A percentile compares a stretch with the other conserved stretches of the same genome.
phyloP scores from a whole-genome alignment of 2,329 filamentous ascomycete species.

The Ascocoryne sarcoides region DNA sequence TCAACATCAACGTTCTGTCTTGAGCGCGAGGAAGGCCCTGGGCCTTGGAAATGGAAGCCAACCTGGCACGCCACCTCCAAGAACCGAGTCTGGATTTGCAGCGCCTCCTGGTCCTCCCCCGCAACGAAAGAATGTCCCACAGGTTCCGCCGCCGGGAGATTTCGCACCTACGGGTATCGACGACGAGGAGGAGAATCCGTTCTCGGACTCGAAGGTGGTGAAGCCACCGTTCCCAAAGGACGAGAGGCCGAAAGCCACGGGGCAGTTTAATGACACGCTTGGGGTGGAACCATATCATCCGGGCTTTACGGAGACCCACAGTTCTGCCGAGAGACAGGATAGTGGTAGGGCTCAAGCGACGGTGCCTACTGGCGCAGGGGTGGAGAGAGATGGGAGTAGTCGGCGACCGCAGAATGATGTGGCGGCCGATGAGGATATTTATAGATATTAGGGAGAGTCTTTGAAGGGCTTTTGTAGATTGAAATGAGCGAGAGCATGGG shows the following conservation, averaged over 20 bases:
- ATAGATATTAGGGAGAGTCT: background rate
- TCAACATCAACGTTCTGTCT: constrained; percentile 73
- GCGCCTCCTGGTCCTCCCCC: constrained; percentile 11
- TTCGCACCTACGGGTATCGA: constrained; percentile 18
- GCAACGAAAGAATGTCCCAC: constrained; percentile 15
- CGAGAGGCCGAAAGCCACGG: constrained; percentile 12
- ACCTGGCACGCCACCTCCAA: constrained; percentile 15
- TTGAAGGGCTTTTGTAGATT: too few species aligned
- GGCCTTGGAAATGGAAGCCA: constrained; percentile 30
- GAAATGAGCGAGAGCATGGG: too few species aligned
- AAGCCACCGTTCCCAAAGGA: constrained; percentile 23
- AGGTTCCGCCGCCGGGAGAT: constrained; percentile 24
- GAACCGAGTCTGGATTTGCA: constrained; percentile 11
- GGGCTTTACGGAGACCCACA: constrained; percentile 24
- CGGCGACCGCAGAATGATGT: background rate
- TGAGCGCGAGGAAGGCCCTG: constrained; percentile 50
- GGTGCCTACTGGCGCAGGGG: background rate
- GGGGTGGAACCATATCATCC: constrained; percentile 30
- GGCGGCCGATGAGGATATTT: background rate
- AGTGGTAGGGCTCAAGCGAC: constrained; percentile 3
- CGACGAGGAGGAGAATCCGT: constrained; percentile 20
- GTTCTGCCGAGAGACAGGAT: constrained; percentile 22
- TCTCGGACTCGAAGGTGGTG: constrained; percentile 15
- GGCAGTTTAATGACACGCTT: constrained; percentile 24
- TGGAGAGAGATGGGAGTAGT: background rate